Percentiles rank a stretch among this genome's conserved stretches.
Conservation (phyloP, 257 asterid species). For the Gentiana macrophylla region DNA sequence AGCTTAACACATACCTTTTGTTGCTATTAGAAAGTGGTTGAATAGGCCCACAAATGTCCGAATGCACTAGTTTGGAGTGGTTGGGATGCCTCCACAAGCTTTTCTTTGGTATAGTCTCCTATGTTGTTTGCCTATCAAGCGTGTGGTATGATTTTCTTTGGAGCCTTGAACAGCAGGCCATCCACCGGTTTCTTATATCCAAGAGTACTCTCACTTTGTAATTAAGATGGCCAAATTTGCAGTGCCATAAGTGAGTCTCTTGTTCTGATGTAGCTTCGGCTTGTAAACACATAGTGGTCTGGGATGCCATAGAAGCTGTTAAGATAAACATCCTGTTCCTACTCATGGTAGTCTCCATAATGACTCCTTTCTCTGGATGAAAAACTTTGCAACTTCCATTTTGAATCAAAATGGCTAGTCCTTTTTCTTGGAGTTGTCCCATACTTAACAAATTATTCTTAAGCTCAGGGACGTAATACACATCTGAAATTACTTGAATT, state of each 20-base stretch:
- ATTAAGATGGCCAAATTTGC: neutral
- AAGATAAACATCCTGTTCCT: neutral
- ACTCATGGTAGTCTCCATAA: neutral
- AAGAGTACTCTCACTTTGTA: neutral
- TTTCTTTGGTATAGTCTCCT: neutral
- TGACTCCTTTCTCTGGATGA: neutral
- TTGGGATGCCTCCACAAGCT: neutral
- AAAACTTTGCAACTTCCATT: neutral
- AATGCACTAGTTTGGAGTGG: neutral
- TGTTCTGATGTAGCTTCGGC: neutral
- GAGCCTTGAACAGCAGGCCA: neutral
- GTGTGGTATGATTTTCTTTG: neutral
- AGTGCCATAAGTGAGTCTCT: neutral
- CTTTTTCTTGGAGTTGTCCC: neutral
- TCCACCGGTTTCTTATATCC: neutral
- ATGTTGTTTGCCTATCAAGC: neutral
- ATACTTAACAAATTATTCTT: neutral
- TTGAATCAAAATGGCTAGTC: neutral
- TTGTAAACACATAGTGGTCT: neutral
- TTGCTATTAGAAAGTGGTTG: neutral
- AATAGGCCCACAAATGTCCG: neutral
- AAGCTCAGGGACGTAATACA: neutral
- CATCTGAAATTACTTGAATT: no score
- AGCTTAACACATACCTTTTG: neutral
- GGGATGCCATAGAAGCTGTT: neutral